These are phyloP conservation scores for Suillus ampliporus DNA, from an alignment of 768 basidiomycete species.

Conservation along the genomic window DNA sequence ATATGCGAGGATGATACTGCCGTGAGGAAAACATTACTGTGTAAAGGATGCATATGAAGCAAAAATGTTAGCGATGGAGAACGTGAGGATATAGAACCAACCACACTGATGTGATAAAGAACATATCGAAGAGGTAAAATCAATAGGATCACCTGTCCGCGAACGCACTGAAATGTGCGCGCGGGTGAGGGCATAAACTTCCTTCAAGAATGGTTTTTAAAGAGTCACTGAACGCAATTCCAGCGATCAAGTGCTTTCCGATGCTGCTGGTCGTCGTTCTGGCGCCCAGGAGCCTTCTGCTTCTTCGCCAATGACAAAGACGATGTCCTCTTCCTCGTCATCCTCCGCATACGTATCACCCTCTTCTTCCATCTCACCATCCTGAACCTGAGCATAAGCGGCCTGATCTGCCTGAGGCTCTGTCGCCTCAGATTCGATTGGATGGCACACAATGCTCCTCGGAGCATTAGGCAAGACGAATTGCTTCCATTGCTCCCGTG, in stretches of 20 bases:
- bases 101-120: conserved; percentile 7
- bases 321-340: conserved; percentile 78
- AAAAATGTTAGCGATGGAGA: conserved; percentile 9
- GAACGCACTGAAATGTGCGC: conserved; percentile 4
- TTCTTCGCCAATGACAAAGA: conserved; percentile 66
- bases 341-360: conserved; percentile 52
- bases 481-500: conserved; percentile 58
- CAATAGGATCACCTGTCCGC: conserved; percentile 4
- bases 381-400: conserved; percentile 12
- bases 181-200: conserved; percentile 4
- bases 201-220: not conserved
- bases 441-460: conserved; percentile 41
- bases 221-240: not conserved
- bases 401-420: conserved; percentile 1
- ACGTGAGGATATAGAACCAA: not conserved
- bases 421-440: conserved; percentile 10
- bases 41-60: conserved; percentile 3
- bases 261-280: conserved; percentile 26
- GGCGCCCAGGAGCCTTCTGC: conserved; percentile 45
- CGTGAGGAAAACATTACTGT: conserved; percentile 1
- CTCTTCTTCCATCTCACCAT: conserved; percentile 27
- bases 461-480: conserved; percentile 66
- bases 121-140: conserved; percentile 8
- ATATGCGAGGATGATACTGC: conserved; percentile 12
- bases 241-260: conserved; percentile 1